phyloP scores from a whole-genome alignment of 805 yeast species.

The Wickerhamiella nectarea region DNA sequence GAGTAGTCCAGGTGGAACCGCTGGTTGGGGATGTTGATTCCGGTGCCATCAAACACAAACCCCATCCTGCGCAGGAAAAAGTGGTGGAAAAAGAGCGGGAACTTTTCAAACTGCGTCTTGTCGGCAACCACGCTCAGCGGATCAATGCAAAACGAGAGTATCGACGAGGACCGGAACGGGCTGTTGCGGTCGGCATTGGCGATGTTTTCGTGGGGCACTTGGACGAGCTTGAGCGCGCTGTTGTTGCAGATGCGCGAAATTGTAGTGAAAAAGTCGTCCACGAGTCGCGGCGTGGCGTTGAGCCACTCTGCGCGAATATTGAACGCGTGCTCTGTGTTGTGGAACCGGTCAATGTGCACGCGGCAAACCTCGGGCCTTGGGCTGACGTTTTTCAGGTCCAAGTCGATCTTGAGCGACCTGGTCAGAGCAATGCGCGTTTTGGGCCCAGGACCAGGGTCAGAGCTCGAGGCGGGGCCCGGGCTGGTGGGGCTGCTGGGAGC shows the following conservation, averaged over 20 bases:
- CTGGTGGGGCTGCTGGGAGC: not conserved
- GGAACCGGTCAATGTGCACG: slow-evolving; percentile 83
- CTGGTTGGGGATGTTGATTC: slow-evolving; percentile 38
- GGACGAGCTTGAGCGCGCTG: slow-evolving; percentile 69
- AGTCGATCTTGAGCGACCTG: slow-evolving; percentile 50
- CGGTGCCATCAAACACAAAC: slow-evolving; percentile 50
- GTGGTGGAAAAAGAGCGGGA: slow-evolving; percentile 48
- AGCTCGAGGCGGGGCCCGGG: not conserved
- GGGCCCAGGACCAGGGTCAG: not conserved
- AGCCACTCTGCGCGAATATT: slow-evolving; percentile 89
- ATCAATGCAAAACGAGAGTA: slow-evolving; percentile 47
- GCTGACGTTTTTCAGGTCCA: slow-evolving; percentile 61
- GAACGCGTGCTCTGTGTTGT: slow-evolving; percentile 88
- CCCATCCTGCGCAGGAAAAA: slow-evolving; percentile 56
- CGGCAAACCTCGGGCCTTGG: slow-evolving; percentile 63
- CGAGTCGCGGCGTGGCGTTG: slow-evolving; percentile 69
- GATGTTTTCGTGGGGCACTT: slow-evolving; percentile 82
- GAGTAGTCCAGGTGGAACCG: slow-evolving; percentile 63
- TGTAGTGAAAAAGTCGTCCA: slow-evolving; percentile 61
- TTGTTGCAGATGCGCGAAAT: slow-evolving; percentile 79
- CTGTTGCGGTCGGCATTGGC: slow-evolving; percentile 60
- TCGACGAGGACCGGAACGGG: slow-evolving; percentile 81
- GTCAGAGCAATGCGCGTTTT: slow-evolving; percentile 41
- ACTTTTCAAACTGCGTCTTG: slow-evolving; percentile 10
- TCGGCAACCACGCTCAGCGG: slow-evolving; percentile 52